A percentile compares a stretch with the other conserved stretches of the same genome.
phyloP scores from a whole-genome alignment of 768 basidiomycete species.

The Pleurotus citrinopileatus region DNA sequence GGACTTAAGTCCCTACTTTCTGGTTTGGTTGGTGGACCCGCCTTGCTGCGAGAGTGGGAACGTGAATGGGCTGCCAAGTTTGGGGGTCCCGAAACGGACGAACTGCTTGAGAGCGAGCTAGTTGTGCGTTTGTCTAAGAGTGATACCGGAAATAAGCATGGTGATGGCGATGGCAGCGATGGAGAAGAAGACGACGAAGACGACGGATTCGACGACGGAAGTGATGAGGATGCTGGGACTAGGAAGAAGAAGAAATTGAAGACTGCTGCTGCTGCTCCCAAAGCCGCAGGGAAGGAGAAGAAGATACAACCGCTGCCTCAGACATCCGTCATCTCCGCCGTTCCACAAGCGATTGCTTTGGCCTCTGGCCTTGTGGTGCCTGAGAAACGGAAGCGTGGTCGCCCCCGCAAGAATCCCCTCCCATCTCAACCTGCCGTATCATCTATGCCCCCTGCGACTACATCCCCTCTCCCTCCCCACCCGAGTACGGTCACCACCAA shows the following conservation, averaged over 20 bases:
- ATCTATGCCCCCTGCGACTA: not conserved
- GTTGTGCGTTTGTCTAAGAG: conserved; percentile 40
- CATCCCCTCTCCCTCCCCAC: conserved; percentile 19
- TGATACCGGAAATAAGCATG: conserved; percentile 52
- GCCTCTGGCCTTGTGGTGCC: conserved; percentile 30
- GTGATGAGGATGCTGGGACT: conserved; percentile 40
- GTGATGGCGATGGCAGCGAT: conserved; percentile 21
- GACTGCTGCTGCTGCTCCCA: conserved; percentile 25
- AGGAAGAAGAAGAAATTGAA: conserved; percentile 66
- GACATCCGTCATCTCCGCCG: conserved; percentile 22
- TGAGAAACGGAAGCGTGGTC: conserved; percentile 82
- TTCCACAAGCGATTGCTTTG: conserved; percentile 8
- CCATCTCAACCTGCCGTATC: conserved; percentile 31
- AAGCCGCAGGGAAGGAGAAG: conserved; percentile 28
- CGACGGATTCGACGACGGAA: conserved; percentile 26
- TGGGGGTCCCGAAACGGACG: conserved; percentile 74
- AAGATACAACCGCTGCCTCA: conserved; percentile 29
- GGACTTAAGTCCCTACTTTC: conserved; percentile 68
- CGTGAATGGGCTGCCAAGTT: conserved; percentile 68
- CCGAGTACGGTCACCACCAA: conserved; percentile 1
- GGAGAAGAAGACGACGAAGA: conserved; percentile 36
- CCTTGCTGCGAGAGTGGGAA: conserved; percentile 74
- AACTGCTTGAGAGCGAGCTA: conserved; percentile 51
- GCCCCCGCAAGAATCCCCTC: conserved; percentile 71
- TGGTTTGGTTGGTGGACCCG: conserved; percentile 73